Base-by-base conservation (phyloP, 805 yeast genomes). In the Saccharomyces jurei region DNA sequence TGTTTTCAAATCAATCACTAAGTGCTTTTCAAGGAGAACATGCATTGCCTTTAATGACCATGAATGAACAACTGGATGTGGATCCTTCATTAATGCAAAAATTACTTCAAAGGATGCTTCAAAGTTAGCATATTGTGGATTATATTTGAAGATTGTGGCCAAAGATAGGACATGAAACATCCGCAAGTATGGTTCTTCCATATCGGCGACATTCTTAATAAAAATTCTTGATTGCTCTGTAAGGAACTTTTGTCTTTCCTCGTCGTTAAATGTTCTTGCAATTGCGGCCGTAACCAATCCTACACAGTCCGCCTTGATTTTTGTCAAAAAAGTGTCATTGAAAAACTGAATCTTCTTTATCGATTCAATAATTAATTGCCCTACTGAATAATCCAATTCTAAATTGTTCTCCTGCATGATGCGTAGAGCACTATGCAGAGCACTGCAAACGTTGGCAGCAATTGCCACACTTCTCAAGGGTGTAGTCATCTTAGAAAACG, bases 1-100 rank as follows among this genome's bases (percentile, higher is more conserved):
- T 13, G 77, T 70, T 5, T 65, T 57, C 1, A 73, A 62, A 53
- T 77, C 80, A 26, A 80, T 76, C 9, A 80, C 62, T 8, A 77
- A 72, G 50, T 84, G 82, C 32, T 78, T 80, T 41, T 81, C 82
- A 30, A 90, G 72, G 11, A 87, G 67, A 0, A 78, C 70, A 2
- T 79, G 69, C 47, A 86, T 65, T 0, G 94, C 79, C 49, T 78
- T 79, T 60, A 90, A 66, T 0, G 92, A 77, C 77, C 90, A 85
- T 53, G 81, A 77, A 65, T 88, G 91, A 17, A 94, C 90, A 1
- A 81, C 72, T 0, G 97, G 96, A 65, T 91, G 92, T 0, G 96
- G 91, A 68, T 92, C 98, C 22, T 72, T 72, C 3, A 84, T 67
- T 29, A 92, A 74, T 14, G 87, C 83, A 41, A 77, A 68, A 2